A percentile compares a stretch with the other conserved stretches of the same genome.
Evolutionary conservation across 805 yeast genomes (phyloP).

Genomic region (Clavispora vitiphila): DNA sequence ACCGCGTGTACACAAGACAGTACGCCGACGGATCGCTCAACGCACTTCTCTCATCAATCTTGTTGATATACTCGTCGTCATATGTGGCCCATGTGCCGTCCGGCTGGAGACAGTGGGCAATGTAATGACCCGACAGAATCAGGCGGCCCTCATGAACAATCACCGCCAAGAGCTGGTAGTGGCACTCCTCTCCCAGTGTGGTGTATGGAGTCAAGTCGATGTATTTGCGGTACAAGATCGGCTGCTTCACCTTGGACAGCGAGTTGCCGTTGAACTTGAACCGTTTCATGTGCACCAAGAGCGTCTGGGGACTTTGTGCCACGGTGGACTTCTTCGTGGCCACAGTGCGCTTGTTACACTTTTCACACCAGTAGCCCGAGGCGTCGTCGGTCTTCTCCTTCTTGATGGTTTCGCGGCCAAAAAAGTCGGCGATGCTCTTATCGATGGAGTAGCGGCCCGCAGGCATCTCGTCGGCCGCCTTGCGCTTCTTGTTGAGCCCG

Average conservation of each 20-base stretch:
- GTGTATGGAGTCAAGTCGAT: slow-evolving; percentile 65
- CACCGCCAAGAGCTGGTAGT: slow-evolving; percentile 72
- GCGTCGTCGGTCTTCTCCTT: slow-evolving; percentile 58
- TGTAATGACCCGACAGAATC: slow-evolving; percentile 87
- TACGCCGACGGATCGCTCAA: slow-evolving; percentile 85
- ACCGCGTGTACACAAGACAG: slow-evolving; percentile 76
- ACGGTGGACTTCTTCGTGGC: slow-evolving; percentile 76
- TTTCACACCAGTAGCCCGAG: slow-evolving; percentile 82
- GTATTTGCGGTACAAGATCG: slow-evolving; percentile 73
- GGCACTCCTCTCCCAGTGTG: slow-evolving; percentile 21
- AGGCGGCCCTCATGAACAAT: slow-evolving; percentile 95
- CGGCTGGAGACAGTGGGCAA: slow-evolving; percentile 87
- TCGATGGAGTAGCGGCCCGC: slow-evolving; percentile 55
- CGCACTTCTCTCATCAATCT: slow-evolving; percentile 66
- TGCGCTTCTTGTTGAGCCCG: slow-evolving; percentile 48
- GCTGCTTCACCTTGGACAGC: slow-evolving; percentile 82
- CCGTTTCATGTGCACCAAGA: slow-evolving; percentile 82
- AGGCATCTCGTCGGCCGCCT: not conserved
- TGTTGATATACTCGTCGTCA: slow-evolving; percentile 86
- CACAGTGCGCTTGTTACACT: slow-evolving; percentile 69
- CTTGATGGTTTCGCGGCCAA: slow-evolving; percentile 73
- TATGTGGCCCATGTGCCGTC: slow-evolving; percentile 90
- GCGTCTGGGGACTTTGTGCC: slow-evolving; percentile 80
- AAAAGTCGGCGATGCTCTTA: slow-evolving; percentile 73
- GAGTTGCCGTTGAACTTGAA: slow-evolving; percentile 81